Evolutionary conservation across 2,329 filamentous ascomycete genomes (phyloP), one percentile per base, ranked within the genome.

Genomic region (Diaporthe ampelina): DNA sequence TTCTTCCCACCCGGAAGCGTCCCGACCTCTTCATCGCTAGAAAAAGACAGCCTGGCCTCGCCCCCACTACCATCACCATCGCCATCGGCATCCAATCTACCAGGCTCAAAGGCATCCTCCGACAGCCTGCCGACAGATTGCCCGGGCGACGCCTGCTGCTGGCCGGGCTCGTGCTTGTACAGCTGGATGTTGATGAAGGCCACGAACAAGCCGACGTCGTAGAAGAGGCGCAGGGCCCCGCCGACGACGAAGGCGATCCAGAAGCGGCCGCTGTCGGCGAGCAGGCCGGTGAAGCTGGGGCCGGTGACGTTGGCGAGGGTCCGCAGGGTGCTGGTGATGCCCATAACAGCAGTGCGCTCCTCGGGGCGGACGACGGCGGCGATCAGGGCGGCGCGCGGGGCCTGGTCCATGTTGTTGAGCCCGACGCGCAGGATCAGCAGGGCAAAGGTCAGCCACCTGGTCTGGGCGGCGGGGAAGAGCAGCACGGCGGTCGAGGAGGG

Each of bases 331-430:
- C 84, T 86, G 0, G 91, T 93, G 77, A 94, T 91, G 17, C 92
- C 92, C 90, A 93, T 91, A n/a, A 92, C 91, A 0, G 91, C 91
- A 0, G 92, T 94, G 1, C 91, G 85, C 81, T 94, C 92, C 71
- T 90, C 88, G 0, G 91, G 88, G 76, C 86, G 88, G 3, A 93
- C 91, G 0, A 92, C 90, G 0, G 91, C 91, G 0, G 91, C 91
- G 67, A 94, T 92, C 73, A 94, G 90, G 0, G 92, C 91, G 0
- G 91, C 85, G 2, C 92, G 86, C 0, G 92, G 92, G 0, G 90
- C 91, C 82, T 93, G 91, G 76, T 93, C 92, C 90, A 94, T 93
- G 76, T 88, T 91, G 78, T 93, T 93, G 58, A 93, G 83, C 0
- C 90, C 90, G 3, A 90, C 86, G 7, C 91, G 87, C 26, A 93